Percentiles rank a stretch among this genome's conserved stretches.
Evolutionary conservation across 768 basidiomycete species (phyloP).

Genomic region (Suillus luteus): DNA sequence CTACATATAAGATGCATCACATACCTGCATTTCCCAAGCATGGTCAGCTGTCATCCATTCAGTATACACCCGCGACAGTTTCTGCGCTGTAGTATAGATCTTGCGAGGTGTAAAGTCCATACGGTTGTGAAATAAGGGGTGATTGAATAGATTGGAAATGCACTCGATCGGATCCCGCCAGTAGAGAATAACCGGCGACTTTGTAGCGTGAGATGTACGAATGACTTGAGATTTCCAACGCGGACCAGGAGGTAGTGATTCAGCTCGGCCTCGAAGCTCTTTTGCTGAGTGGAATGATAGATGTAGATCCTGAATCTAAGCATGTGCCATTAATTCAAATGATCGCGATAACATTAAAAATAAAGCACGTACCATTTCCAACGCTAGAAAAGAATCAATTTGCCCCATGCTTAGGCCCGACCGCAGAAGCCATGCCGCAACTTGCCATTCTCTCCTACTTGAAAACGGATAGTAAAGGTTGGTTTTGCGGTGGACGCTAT

Average conservation of each 20-base stretch:
- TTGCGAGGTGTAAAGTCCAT: slow-evolving; percentile 22
- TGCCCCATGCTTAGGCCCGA: slow-evolving; percentile 33
- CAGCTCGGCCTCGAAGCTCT: slow-evolving; percentile 21
- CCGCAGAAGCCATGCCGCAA: slow-evolving; percentile 29
- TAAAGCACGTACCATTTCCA: slow-evolving; percentile 26
- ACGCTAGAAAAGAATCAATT: slow-evolving; percentile 31
- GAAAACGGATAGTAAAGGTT: not conserved
- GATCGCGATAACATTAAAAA: not conserved
- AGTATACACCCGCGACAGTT: slow-evolving; percentile 15
- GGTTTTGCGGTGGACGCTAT: not conserved
- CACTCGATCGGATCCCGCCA: slow-evolving; percentile 30
- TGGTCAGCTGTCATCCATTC: slow-evolving; percentile 28
- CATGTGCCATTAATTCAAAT: not conserved
- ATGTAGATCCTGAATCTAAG: not conserved
- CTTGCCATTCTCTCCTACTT: slow-evolving; percentile 32
- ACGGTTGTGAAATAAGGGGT: slow-evolving; percentile 23
- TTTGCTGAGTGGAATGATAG: slow-evolving; percentile 29
- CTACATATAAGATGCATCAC: slow-evolving; percentile 5
- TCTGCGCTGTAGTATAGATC: slow-evolving; percentile 12
- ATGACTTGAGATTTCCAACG: slow-evolving; percentile 23
- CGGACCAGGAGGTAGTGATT: slow-evolving; percentile 24
- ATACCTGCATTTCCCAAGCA: slow-evolving; percentile 32
- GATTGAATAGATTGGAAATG: slow-evolving; percentile 21
- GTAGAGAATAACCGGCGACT: slow-evolving; percentile 23
- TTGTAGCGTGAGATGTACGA: slow-evolving; percentile 18